Evolutionary conservation across 1,139 yeast genomes (phyloP).

Genomic region (Hansenula lynferdii): DNA sequence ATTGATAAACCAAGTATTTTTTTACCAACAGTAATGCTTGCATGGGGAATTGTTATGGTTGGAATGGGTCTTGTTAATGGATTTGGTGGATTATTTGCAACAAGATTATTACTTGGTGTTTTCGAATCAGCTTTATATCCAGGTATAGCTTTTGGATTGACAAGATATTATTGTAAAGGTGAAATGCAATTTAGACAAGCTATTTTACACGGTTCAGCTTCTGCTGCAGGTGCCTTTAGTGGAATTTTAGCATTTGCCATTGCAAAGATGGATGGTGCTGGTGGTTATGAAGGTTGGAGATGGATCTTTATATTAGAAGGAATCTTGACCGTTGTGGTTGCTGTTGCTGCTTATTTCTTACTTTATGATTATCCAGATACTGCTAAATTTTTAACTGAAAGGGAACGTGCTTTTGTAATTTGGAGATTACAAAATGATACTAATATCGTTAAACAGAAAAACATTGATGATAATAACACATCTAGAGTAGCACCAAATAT

Average conservation of each 20-base stretch:
- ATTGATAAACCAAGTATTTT: slow-evolving; percentile 39
- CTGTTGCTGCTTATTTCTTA: slow-evolving; percentile 39
- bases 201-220: slow-evolving; percentile 44
- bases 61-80: slow-evolving; percentile 38
- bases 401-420: slow-evolving; percentile 42
- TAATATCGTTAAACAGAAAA: slow-evolving; percentile 1
- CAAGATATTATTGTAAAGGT: slow-evolving; percentile 45
- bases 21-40: slow-evolving; percentile 43
- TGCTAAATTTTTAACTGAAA: slow-evolving; percentile 41
- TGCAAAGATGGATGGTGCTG: slow-evolving; percentile 29
- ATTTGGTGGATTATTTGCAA: slow-evolving; percentile 39
- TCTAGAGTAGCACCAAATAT: slow-evolving; percentile 6
- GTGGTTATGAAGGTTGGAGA: slow-evolving; percentile 43
- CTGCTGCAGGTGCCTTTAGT: slow-evolving; percentile 47
- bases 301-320: slow-evolving; percentile 62
- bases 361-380: slow-evolving; percentile 47
- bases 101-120: slow-evolving; percentile 48
- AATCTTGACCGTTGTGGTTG: slow-evolving; percentile 43
- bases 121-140: slow-evolving; percentile 36
- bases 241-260: slow-evolving; percentile 41
- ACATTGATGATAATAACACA: neutral
- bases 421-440: slow-evolving; percentile 35
- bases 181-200: slow-evolving; percentile 45
- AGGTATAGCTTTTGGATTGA: slow-evolving; percentile 29
- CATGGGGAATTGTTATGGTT: slow-evolving; percentile 47